Evolutionary conservation across 805 yeast species (phyloP).

Genomic region (Kregervanrija pseudodelftensis): DNA sequence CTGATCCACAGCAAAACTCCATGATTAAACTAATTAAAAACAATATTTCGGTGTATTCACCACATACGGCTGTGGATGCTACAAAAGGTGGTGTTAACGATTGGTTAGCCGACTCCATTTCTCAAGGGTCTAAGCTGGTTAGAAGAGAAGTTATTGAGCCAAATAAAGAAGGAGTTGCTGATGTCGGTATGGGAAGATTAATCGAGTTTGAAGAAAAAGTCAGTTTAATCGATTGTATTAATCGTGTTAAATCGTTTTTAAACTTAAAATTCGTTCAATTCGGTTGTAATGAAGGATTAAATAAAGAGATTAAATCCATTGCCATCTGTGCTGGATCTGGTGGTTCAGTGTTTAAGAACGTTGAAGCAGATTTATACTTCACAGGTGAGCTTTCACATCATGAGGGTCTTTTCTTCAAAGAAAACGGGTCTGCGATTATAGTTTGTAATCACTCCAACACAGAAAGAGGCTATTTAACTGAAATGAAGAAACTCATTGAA

Average conservation of each 20-base stretch:
- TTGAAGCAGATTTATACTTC: conserved; percentile 58
- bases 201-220: conserved; percentile 41
- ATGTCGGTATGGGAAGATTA: conserved; percentile 79
- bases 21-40: conserved; percentile 63
- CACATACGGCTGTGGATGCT: conserved; percentile 96
- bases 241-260: conserved; percentile 46
- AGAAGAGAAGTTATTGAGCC: conserved; percentile 37
- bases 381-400: conserved; percentile 97
- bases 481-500: conserved; percentile 41
- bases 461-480: conserved; percentile 73
- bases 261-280: conserved; percentile 55
- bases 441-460: conserved; percentile 88
- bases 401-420: conserved; percentile 68
- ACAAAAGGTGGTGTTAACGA: conserved; percentile 92
- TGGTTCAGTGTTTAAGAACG: conserved; percentile 60
- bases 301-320: conserved; percentile 36
- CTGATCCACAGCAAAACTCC: conserved; percentile 77
- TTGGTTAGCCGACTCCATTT: conserved; percentile 65
- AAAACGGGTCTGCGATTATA: conserved; percentile 63
- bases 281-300: conserved; percentile 34
- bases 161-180: conserved; percentile 32
- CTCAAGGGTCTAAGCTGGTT: conserved; percentile 10
- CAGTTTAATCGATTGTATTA: conserved; percentile 37
- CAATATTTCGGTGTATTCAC: conserved; percentile 85
- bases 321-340: conserved; percentile 98